phyloP scores from a whole-genome alignment of 2,329 filamentous ascomycete species.

The Pseudogymnoascus sp. region DNA sequence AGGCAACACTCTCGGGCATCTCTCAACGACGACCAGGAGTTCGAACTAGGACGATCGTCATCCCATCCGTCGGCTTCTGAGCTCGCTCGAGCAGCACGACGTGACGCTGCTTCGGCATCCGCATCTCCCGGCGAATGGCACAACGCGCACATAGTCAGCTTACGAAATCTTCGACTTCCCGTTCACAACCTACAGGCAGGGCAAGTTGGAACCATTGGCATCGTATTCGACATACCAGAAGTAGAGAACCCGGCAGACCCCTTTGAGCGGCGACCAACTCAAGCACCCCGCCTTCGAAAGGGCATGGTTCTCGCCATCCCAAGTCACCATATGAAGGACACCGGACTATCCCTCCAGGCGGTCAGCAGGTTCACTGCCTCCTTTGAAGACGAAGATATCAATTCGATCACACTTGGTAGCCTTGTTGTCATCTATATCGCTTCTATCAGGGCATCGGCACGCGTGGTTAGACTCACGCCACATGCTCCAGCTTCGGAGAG shows the following conservation, averaged over 20 bases:
- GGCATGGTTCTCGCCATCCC: constrained; percentile 75
- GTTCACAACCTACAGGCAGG: constrained; percentile 68
- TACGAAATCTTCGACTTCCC: constrained; percentile 79
- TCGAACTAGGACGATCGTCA: constrained; percentile 33
- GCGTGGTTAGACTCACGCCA: constrained; percentile 51
- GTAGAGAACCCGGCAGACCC: constrained; percentile 29
- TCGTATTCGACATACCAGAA: constrained; percentile 50
- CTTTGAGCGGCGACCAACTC: constrained; percentile 26
- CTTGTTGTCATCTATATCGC: constrained; percentile 79
- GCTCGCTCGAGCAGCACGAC: constrained; percentile 44
- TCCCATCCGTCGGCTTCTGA: constrained; percentile 49
- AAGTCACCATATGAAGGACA: constrained; percentile 50
- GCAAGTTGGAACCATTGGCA: constrained; percentile 83
- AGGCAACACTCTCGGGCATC: neutral
- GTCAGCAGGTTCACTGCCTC: constrained; percentile 64
- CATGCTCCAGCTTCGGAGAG: constrained; percentile 22
- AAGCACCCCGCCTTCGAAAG: constrained; percentile 51
- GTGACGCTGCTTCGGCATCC: constrained; percentile 39
- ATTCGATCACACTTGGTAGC: constrained; percentile 57
- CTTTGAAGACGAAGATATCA: constrained; percentile 59
- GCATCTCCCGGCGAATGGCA: constrained; percentile 66
- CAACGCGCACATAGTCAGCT: constrained; percentile 70
- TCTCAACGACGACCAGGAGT: constrained; percentile 12
- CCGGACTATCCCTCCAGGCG: constrained; percentile 52
- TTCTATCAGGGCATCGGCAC: constrained; percentile 75